Base-by-base conservation (phyloP, 2,329 filamentous ascomycete genomes). In the Botryotinia convoluta region DNA sequence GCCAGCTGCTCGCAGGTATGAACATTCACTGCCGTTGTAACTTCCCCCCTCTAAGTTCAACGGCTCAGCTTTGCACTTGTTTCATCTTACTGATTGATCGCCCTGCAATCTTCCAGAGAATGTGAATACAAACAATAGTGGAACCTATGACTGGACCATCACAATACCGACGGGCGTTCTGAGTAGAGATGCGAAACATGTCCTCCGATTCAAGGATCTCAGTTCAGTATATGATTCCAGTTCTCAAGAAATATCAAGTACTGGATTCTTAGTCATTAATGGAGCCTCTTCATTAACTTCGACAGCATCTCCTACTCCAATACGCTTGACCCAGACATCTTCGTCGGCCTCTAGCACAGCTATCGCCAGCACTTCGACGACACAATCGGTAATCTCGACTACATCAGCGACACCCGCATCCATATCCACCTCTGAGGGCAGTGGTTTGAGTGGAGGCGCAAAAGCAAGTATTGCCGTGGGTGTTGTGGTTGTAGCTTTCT, bases 391-490 rank as follows among this genome's bases (percentile, higher is more conserved):
- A 32, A 68, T 39, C 26, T 44, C 54, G 39, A 70, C 39, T 22
- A 51, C 35, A 39, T 29, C 26, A 3, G 35, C 65, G 20, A 32
- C 65, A 22, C 29, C 35, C 10, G 8, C 26, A 26, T 35, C 62
- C 22, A 65, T 35, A 68, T 16, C 65, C 18, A 68, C 9, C 16
- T 32, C 35, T 57, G 48, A 4, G 6, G 20, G 22, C 18, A 42
- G n/a, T 42, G 54, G n/a, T 22, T 9, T 70, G 2, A 45, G 54
- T 45, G 14, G 37, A 45, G 54, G 68, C 35, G 54, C 54, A 70
- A 61, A 70, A 45, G 37, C 51, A 22, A 54, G 68, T 20, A 70
- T 70, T 45, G 54, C 68, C 44, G 68, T 61, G 26, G 68, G 68
- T 61, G 3, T 9, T 18, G 54, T 20, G 4, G 37, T 14, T 20